Evolutionary conservation across 169 alveolate genomes (phyloP).

Genomic region (Eimeria zaria): DNA sequence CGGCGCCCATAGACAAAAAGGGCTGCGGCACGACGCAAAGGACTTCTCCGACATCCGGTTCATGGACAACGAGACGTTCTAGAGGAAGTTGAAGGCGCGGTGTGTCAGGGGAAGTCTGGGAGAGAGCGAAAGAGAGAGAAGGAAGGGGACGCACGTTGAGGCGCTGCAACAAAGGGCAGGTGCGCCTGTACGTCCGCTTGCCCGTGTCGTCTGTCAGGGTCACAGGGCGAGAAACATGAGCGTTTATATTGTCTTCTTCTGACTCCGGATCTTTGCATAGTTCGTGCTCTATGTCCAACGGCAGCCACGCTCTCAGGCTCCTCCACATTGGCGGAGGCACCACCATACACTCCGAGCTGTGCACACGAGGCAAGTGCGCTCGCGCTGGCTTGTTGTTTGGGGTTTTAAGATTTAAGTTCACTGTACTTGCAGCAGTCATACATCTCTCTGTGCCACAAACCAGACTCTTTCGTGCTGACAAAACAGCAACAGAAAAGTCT

Average conservation of each 20-base stretch:
- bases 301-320: conserved; percentile 64
- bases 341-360: conserved; percentile 84
- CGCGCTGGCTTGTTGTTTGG: neutral
- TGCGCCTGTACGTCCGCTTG: conserved; percentile 7
- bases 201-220: neutral
- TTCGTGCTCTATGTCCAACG: conserved; percentile 34
- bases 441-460: neutral
- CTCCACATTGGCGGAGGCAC: conserved; percentile 81
- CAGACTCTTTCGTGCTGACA: neutral
- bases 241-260: conserved; percentile 11
- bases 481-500: neutral
- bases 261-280: conserved; percentile 42
- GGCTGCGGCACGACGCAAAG: conserved; percentile 84
- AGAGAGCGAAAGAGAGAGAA: conserved; percentile 55
- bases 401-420: neutral
- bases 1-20: conserved; percentile 18
- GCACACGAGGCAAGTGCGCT: neutral
- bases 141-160: conserved; percentile 62
- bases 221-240: conserved; percentile 2
- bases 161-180: conserved; percentile 48
- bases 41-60: conserved; percentile 48
- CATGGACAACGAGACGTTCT: conserved; percentile 57
- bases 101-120: neutral
- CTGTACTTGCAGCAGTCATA: neutral
- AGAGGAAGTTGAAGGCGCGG: conserved; percentile 68